These are phyloP conservation scores for Termitomyces sp. DNA, from an alignment of 768 basidiomycete genomes.

Conservation along the genomic window DNA sequence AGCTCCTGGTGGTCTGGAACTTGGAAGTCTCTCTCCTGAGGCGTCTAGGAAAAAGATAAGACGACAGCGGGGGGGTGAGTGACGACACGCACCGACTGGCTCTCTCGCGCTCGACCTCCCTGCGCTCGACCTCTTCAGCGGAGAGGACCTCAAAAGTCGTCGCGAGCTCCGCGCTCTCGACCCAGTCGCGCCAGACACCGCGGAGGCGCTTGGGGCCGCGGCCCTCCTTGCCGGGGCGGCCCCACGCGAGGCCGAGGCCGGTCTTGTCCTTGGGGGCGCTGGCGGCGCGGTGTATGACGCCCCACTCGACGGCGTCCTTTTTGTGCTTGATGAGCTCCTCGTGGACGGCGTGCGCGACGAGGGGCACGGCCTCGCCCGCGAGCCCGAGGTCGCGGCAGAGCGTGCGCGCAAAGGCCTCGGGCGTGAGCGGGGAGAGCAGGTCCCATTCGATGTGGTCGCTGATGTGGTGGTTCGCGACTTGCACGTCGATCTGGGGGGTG, in stretches of 20 bases:
- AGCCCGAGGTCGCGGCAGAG: conserved; percentile 87
- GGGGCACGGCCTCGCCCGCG: conserved; percentile 79
- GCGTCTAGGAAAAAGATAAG: conserved; percentile 17
- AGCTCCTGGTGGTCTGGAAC: conserved; percentile 35
- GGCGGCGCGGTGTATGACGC: conserved; percentile 49
- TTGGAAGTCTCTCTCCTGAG: conserved; percentile 35
- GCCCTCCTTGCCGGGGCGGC: conserved; percentile 70
- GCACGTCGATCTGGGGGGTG: conserved; percentile 80
- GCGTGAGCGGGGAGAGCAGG: conserved; percentile 86
- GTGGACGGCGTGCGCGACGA: conserved; percentile 90
- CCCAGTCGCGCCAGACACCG: conserved; percentile 96
- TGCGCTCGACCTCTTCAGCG: conserved; percentile 86
- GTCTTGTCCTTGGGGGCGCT: conserved; percentile 70
- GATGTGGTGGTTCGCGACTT: conserved; percentile 87
- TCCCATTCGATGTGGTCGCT: conserved; percentile 99
- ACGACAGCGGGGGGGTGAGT: too few relatives aligned
- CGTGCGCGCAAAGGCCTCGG: conserved; percentile 73
- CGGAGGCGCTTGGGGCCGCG: conserved; percentile 75
- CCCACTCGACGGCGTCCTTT: conserved; percentile 92
- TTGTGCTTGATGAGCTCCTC: conserved; percentile 96
- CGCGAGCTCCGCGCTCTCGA: conserved; percentile 83
- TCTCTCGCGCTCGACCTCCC: conserved; percentile 83
- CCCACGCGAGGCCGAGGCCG: conserved; percentile 72
- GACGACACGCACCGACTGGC: conserved; percentile 64
- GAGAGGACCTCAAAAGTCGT: conserved; percentile 84